Evolutionary conservation across 768 basidiomycete species (phyloP).

Genomic region (Crepidotus variabilis): DNA sequence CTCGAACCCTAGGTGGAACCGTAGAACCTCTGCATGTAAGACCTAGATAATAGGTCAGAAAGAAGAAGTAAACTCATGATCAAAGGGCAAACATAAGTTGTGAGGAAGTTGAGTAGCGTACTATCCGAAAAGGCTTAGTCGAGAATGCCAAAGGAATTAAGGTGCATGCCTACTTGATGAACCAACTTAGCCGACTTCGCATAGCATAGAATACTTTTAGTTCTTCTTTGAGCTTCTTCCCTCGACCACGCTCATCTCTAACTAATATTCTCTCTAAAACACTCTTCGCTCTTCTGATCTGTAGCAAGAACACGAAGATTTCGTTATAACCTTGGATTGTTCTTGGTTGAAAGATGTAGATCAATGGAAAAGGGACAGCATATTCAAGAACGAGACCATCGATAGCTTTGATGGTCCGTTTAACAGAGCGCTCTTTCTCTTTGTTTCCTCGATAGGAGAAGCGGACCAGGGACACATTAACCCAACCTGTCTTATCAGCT

Average conservation of each 20-base stretch:
- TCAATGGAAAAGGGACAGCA: slow-evolving; percentile 75
- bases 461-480: slow-evolving; percentile 67
- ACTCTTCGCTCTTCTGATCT: slow-evolving; percentile 69
- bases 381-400: slow-evolving; percentile 75
- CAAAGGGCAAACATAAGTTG: slow-evolving; percentile 65
- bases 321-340: slow-evolving; percentile 57
- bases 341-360: slow-evolving; percentile 67
- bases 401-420: slow-evolving; percentile 57
- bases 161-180: slow-evolving; percentile 61
- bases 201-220: slow-evolving; percentile 74
- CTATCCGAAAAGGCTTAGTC: slow-evolving; percentile 26
- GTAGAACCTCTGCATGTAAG: slow-evolving; percentile 55
- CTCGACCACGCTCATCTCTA: slow-evolving; percentile 38
- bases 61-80: neutral
- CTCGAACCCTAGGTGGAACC: slow-evolving; percentile 55
- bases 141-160: slow-evolving; percentile 1
- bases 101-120: slow-evolving; percentile 64
- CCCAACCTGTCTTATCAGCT: slow-evolving; percentile 46
- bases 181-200: slow-evolving; percentile 77
- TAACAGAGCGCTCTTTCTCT: slow-evolving; percentile 40
- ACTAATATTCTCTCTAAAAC: slow-evolving; percentile 69
- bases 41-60: slow-evolving; percentile 40
- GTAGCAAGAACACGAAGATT: slow-evolving; percentile 68
- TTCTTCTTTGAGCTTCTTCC: slow-evolving; percentile 34
- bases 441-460: slow-evolving; percentile 59